Base-by-base conservation (phyloP, 352 stramenopile species). In the Globisporangium okanoganense region DNA sequence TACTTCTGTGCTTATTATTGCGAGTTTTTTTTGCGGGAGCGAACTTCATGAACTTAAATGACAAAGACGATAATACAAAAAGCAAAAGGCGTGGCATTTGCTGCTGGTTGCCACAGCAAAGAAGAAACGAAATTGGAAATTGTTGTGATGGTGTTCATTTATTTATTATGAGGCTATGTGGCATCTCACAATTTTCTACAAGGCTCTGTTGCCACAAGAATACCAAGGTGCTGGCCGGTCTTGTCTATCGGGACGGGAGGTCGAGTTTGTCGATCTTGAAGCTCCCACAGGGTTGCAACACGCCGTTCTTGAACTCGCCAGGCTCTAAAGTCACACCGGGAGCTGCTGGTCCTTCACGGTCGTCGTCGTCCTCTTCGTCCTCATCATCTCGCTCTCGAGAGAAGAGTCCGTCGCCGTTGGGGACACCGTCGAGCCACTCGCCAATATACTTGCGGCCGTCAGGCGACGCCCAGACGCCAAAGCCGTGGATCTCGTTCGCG, bases 331-430 rank as follows among this genome's bases (percentile, higher is more conserved):
- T 43, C 22, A 43, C 64, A 9, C 33, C 44, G 20, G 27, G 3
- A 59, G 1, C 25, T 22, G 36, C 43, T 31, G 43, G 25, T 16
- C 56, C 18, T 22, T 20, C 36, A 29, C n/a, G 24, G 16, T 47
- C 48, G 8, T 69, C 57, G 12, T 47, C 29, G 1, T 58, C 40
- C 0, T 58, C 53, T 6, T 60, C 62, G 4, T 74, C 59, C 1
- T 79, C 67, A 0, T 71, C 67, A 2, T 75, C 68, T 14, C 66
- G 57, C 27, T 77, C 67, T 6, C n/a, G 43, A 16, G 67, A 73
- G 58, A 84, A 94, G 31, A 91, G 45, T 6, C 85, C 85, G 47
- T 65, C 48, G 14, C 85, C 85, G 16, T 65, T 76, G 0, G 85
- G 78, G 18, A 76, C 65, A 3, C 85, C 82, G 56, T 82, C 44